phyloP scores from a whole-genome alignment of 2,329 filamentous ascomycete species.

The Penicillium sp. region DNA sequence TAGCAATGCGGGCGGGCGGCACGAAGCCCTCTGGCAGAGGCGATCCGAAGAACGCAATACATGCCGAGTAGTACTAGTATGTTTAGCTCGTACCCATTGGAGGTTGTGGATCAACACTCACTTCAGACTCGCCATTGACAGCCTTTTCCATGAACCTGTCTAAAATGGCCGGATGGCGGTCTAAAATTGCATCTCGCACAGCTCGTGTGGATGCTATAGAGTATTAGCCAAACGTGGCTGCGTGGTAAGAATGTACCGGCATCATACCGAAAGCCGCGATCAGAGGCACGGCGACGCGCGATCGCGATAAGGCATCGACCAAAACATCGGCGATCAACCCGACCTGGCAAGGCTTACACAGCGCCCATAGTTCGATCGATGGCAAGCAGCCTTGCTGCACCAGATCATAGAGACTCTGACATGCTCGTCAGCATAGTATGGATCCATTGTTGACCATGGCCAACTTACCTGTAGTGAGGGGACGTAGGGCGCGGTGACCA shows the following conservation, averaged over 20 bases:
- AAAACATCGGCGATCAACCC: conserved; percentile 49
- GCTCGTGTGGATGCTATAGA: conserved; percentile 26
- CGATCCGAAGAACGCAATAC: conserved; percentile 37
- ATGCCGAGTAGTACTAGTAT: conserved; percentile 33
- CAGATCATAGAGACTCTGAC: conserved; percentile 34
- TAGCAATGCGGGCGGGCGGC: conserved; percentile 35
- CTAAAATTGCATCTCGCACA: conserved; percentile 38
- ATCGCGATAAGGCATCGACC: conserved; percentile 52
- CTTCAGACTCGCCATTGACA: conserved; percentile 31
- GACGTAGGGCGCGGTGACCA: conserved; percentile 53
- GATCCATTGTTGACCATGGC: not conserved
- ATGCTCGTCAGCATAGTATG: conserved; percentile 6
- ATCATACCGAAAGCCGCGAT: conserved; percentile 51
- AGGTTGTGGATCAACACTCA: conserved; percentile 16
- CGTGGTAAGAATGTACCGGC: not conserved
- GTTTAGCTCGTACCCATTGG: not conserved
- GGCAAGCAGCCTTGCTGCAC: conserved; percentile 30
- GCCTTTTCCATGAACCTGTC: conserved; percentile 38
- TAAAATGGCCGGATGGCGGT: conserved; percentile 36
- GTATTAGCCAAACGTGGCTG: conserved; percentile 8
- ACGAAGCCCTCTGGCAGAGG: conserved; percentile 32
- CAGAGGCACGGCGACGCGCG: conserved; percentile 53
- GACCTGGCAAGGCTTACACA: conserved; percentile 53
- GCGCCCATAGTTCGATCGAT: conserved; percentile 49
- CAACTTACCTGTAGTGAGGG: conserved; percentile 51